Base-by-base conservation (phyloP, 441 rosid species). In the Hypseocharis bilobata region DNA sequence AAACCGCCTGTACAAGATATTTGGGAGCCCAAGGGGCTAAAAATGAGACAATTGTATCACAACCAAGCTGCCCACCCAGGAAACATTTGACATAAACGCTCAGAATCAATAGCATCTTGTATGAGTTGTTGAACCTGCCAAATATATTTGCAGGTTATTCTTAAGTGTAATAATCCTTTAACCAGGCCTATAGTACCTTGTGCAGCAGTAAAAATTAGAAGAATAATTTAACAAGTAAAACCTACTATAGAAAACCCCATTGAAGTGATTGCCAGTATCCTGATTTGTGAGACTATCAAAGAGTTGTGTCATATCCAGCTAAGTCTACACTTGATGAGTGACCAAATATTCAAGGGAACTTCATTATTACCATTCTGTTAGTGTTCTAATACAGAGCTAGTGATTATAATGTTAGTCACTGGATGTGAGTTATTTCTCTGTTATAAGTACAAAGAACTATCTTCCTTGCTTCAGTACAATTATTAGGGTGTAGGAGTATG, bases 11-110 rank as follows among this genome's bases (percentile, higher is more conserved):
- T 59, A 63, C 72, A 60, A 10, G 6, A 66, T 42, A 63, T 66
- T 14, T 34, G 65, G 61, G 71, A 61, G 57, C 29, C 6, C 19
- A 2, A 38, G 6, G 40, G 26, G 0, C 54, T 26, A 14, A 6
- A 26, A 1, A 3, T 6, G 0, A 17, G 6, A 4, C 0, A 10
- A 57, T 23, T 49, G 62, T 23, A 26, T 76, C 76, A 84, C 86
- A 91, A 64, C 96, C 97, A 91, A 69, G 97, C 90, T 77, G 85
- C 97, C 99, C 99, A 94, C 45, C 99, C 97, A 38, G 96, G 84
- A 81, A 83, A 94, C 98, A 91, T 77, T 72, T 81, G 99, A 51
- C 91, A 81, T 29, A 91, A 74, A 36, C 96, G 93, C 75, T 94
- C 98, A 0, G 88, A 75, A 72, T 89, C 96, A 32, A 78, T 85